Conservation (phyloP, 2,329 filamentous ascomycete genomes). For the Arthroderma sp. region DNA sequence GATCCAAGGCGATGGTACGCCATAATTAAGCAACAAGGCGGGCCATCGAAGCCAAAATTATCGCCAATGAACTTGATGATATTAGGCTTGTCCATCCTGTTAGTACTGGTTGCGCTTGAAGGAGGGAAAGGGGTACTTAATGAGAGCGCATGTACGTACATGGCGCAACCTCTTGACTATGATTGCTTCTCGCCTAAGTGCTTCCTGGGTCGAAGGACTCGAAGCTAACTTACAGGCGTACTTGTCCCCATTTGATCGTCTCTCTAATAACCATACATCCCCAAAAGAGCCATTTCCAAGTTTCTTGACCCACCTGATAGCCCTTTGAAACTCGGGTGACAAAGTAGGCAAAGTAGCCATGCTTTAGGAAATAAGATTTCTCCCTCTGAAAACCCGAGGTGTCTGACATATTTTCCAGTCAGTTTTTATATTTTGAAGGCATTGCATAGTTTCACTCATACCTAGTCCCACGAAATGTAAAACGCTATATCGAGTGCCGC, state of each 20-base stretch:
- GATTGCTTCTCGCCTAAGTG: not conserved
- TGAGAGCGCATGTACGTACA: not conserved
- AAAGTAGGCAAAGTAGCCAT: too few species aligned
- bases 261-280: not conserved
- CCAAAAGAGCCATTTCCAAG: not conserved
- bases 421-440: too few species aligned
- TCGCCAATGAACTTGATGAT: not conserved
- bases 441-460: too few species aligned
- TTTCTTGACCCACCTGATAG: not conserved
- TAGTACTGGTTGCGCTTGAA: not conserved
- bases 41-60: not conserved
- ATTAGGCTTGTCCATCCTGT: not conserved
- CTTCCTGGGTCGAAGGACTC: not conserved
- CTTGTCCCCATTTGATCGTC: not conserved
- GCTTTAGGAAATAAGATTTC: too few species aligned
- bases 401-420: too few species aligned
- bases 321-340: not conserved
- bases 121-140: too few species aligned
- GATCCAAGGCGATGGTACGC: constrained; percentile 6
- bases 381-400: too few species aligned
- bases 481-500: too few species aligned
- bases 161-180: not conserved
- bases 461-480: too few species aligned
- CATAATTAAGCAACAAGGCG: constrained; percentile 1
- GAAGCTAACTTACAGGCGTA: not conserved